phyloP scores from a whole-genome alignment of 129 eudicot genomes.

The Pseudognaphalium luteoalbum region DNA sequence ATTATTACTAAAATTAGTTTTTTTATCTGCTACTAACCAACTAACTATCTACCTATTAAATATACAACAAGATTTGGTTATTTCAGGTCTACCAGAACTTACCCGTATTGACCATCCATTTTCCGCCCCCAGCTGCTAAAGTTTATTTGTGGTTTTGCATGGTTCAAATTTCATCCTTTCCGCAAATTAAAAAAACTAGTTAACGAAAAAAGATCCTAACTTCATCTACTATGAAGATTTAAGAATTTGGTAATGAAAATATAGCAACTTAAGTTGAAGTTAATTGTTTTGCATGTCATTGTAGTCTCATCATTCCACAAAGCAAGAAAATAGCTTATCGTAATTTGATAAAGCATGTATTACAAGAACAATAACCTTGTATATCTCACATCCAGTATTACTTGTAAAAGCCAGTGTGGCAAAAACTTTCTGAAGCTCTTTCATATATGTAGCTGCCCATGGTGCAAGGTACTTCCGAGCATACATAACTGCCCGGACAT shows the following conservation, averaged over 20 bases:
- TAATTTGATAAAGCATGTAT: slow-evolving; percentile 13
- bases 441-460: slow-evolving; percentile 91
- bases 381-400: slow-evolving; percentile 77
- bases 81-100: background rate
- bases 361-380: slow-evolving; percentile 63
- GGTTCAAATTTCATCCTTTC: background rate
- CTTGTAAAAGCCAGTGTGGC: slow-evolving; percentile 92
- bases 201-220: background rate
- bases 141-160: background rate
- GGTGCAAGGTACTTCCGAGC: slow-evolving; percentile 88
- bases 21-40: no score
- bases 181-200: background rate
- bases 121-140: background rate
- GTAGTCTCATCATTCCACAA: background rate
- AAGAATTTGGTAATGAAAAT: background rate
- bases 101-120: background rate
- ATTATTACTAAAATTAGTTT: background rate
- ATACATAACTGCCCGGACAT: slow-evolving; percentile 72
- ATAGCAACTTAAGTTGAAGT: background rate
- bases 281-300: slow-evolving; percentile 9
- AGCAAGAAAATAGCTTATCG: slow-evolving; percentile 15
- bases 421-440: slow-evolving; percentile 90
- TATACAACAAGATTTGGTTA: no score
- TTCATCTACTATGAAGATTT: slow-evolving; percentile 2
- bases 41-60: background rate